Conservation (phyloP, 2,329 filamentous ascomycete genomes). For the Magnaporthiopsis rhizophila region DNA sequence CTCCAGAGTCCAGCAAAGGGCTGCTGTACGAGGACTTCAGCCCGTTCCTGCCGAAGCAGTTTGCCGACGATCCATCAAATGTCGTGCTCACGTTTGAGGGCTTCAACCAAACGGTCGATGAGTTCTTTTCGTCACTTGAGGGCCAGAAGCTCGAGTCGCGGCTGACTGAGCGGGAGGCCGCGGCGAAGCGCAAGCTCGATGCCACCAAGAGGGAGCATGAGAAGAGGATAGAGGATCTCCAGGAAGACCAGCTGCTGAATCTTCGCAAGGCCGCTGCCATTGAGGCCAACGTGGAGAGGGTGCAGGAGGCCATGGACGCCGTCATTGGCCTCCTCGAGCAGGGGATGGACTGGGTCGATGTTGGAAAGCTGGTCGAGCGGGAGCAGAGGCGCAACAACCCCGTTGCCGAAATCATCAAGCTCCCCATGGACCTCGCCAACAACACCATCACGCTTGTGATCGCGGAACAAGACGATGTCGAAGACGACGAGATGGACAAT, state of each 20-base stretch:
- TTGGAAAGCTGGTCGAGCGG: conserved; percentile 77
- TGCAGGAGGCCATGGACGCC: conserved; percentile 87
- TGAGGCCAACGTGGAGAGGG: conserved; percentile 80
- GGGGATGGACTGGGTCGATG: conserved; percentile 96
- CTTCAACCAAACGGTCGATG: conserved; percentile 90
- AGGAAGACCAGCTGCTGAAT: conserved; percentile 74
- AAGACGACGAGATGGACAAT: conserved; percentile 32
- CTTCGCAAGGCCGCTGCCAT: conserved; percentile 84
- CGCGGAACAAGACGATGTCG: conserved; percentile 51
- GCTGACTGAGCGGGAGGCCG: conserved; percentile 71
- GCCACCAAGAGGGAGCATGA: conserved; percentile 76
- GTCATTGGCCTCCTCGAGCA: conserved; percentile 87
- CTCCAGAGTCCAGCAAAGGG: conserved; percentile 11
- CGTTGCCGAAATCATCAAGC: conserved; percentile 77
- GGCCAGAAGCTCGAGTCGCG: conserved; percentile 84
- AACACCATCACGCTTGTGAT: conserved; percentile 75
- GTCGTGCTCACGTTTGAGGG: conserved; percentile 69
- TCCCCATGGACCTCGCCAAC: conserved; percentile 84
- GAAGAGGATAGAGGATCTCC: conserved; percentile 75
- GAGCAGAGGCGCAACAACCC: conserved; percentile 76
- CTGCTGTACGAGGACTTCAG: conserved; percentile 92
- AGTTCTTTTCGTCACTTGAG: conserved; percentile 95
- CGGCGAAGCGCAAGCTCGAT: conserved; percentile 76
- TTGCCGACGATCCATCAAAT: conserved; percentile 57
- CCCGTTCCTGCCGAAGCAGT: conserved; percentile 78